phyloP scores from a whole-genome alignment of 176 grass and related monocot species.

The bread wheat (Triticum aestivum) region IWGSC_CS_RefSeq_v2.1 NC_057796.1:355844453-355844952 shows the following conservation, averaged over 20 bases:
- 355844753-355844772: background rate
- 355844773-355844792: background rate
- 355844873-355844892: no score
- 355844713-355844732: slow-evolving; percentile 42
- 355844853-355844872: no score
- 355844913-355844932: background rate
- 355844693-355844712: slow-evolving; percentile 59
- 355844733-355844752: slow-evolving; percentile 8
- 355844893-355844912: no score
- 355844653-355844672: slow-evolving; percentile 45
- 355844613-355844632: slow-evolving; percentile 46
- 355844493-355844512: background rate
- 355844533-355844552: background rate
- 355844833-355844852: no score
- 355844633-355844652: slow-evolving; percentile 57
- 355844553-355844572: background rate
- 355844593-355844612: slow-evolving; percentile 25
- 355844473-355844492: background rate
- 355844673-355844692: background rate
- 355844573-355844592: background rate
- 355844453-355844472: background rate
- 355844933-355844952: background rate
- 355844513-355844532: background rate
- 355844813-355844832: no score
- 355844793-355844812: background rate